Evolutionary conservation across 1,284 basidiomycete genomes (phyloP), one percentile per base, ranked within the genome.

Genomic region (Sporisorium reilianum): DNA sequence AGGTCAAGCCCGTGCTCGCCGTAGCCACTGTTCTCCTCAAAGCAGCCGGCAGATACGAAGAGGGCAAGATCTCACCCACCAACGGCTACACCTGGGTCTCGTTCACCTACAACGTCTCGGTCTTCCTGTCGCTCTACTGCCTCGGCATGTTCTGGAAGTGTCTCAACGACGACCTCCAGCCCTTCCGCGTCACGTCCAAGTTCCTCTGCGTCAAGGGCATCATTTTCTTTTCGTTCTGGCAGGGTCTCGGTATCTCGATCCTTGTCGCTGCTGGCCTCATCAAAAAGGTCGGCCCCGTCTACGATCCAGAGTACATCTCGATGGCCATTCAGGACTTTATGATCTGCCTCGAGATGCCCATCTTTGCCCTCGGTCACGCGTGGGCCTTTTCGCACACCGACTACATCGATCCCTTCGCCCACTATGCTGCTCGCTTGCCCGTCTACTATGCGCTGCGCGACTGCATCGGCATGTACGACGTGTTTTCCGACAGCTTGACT

Each of bases 221-320:
- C 75, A 89, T 99, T 45, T 97, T 98, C 88, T 96, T 97, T 86
- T 95, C 92, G 0, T 99, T 99, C 87, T 99, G 96, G 96, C 96
- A 99, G 52, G 80, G 79, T 16, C 90, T 97, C 46, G 89, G 85
- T 46, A 90, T 99, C 56, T 95, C 94, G 28, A 89, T 94, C 78
- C 89, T 98, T 22, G 96, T 97, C 42, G 91, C 94, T 1, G 88
- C 91, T 0, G 89, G 91, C 2, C 87, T 88, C 46, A 92, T 99
- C 84, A 90, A 87, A 34, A 88, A 88, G 52, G 90, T 77, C 20
- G 77, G 85, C 25, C 92, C 93, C 5, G 96, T 97, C 85, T 92
- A 90, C 14, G 93, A 96, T 84, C 87, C 88, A n/a, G 93, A 96
- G 7, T 80, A 81, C 59, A 69, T 84, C 38, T 80, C 81, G 18